Conservation (phyloP, 352 stramenopile genomes). For the Phytophthora constricta region DNA sequence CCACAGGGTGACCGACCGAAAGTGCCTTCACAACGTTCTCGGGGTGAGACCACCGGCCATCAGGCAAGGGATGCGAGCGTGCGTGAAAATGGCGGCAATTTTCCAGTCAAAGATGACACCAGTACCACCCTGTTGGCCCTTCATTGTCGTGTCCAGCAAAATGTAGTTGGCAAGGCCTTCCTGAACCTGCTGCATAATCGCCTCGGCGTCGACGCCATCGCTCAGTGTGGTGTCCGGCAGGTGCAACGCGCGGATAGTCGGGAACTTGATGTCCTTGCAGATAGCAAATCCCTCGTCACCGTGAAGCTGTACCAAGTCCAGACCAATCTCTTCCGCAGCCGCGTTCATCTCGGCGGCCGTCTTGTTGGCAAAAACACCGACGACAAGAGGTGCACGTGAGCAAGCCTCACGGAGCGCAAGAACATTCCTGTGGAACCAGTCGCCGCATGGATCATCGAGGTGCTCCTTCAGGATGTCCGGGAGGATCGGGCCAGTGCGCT, state of each 20-base stretch:
- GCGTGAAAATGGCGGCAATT: slow-evolving; percentile 92
- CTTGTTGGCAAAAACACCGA: slow-evolving; percentile 98
- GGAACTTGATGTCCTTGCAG: slow-evolving; percentile 83
- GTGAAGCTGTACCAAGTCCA: slow-evolving; percentile 98
- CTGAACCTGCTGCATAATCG: slow-evolving; percentile 72
- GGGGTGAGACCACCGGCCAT: slow-evolving; percentile 96
- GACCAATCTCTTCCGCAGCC: slow-evolving; percentile 86
- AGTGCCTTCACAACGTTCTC: slow-evolving; percentile 95
- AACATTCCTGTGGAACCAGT: slow-evolving; percentile 88
- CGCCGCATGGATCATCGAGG: slow-evolving; percentile 36
- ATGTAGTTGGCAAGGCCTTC: slow-evolving; percentile 85
- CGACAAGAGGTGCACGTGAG: slow-evolving; percentile 86
- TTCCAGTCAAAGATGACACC: slow-evolving; percentile 97
- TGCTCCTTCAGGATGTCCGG: slow-evolving; percentile 48
- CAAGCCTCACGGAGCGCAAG: slow-evolving; percentile 69
- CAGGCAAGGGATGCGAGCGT: slow-evolving; percentile 93
- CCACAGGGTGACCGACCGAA: slow-evolving; percentile 79
- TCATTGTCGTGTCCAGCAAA: slow-evolving; percentile 97
- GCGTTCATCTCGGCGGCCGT: slow-evolving; percentile 90
- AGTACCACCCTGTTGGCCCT: slow-evolving; percentile 92
- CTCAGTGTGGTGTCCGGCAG: slow-evolving; percentile 87
- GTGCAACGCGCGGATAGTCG: slow-evolving; percentile 94
- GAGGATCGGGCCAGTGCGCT: slow-evolving; percentile 81
- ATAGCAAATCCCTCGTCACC: slow-evolving; percentile 94
- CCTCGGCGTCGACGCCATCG: slow-evolving; percentile 79